Conservation (phyloP, 1,284 basidiomycete genomes). For the Ceratobasidium sp. region DNA sequence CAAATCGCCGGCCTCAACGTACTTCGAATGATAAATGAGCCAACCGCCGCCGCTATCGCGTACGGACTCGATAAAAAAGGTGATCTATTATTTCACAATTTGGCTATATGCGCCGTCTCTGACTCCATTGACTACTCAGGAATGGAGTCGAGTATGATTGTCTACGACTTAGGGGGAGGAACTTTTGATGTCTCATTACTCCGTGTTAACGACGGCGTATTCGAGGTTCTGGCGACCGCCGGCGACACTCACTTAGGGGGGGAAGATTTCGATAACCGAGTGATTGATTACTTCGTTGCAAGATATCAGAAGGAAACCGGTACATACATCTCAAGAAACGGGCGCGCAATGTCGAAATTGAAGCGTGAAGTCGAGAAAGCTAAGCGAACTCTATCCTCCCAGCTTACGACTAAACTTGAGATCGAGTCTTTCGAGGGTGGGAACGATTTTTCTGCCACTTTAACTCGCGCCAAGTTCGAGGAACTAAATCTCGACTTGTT, state of each 20-base stretch:
- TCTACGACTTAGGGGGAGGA: constrained; percentile 69
- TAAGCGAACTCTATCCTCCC: constrained; percentile 69
- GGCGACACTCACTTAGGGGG: constrained; percentile 64
- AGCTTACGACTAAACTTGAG: constrained; percentile 69
- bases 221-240: constrained; percentile 38
- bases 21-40: constrained; percentile 68
- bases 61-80: constrained; percentile 64
- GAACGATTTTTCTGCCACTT: constrained; percentile 95
- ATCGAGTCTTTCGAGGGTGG: constrained; percentile 74
- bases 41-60: constrained; percentile 67
- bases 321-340: constrained; percentile 66
- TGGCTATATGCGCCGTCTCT: not conserved
- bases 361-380: constrained; percentile 65
- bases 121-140: constrained; percentile 52
- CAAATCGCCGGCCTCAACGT: constrained; percentile 66
- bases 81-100: not conserved
- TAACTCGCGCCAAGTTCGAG: constrained; percentile 99
- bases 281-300: constrained; percentile 66
- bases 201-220: constrained; percentile 65
- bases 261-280: constrained; percentile 64
- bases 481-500: constrained; percentile 96
- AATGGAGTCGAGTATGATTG: constrained; percentile 68
- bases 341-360: constrained; percentile 65
- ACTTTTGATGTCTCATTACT: constrained; percentile 72
- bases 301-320: constrained; percentile 66